Evolutionary conservation across 2,329 filamentous ascomycete genomes (phyloP).

Genomic region (Chaetomium strumarium): DNA sequence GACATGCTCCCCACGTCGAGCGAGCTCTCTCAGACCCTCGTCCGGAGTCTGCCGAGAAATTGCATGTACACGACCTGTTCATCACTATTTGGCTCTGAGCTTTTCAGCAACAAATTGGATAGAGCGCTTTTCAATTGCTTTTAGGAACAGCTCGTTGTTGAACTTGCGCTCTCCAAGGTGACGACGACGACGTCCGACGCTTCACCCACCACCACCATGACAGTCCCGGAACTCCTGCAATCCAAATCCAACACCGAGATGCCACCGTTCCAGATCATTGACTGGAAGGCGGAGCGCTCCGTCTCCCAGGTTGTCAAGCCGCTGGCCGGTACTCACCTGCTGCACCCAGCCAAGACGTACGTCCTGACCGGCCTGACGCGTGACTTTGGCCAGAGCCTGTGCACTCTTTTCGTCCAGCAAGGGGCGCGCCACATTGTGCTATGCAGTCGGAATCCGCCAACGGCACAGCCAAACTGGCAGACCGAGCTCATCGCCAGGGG

Average conservation of each 20-base stretch:
- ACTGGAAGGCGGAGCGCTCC: conserved; percentile 35
- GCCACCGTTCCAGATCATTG: conserved; percentile 30
- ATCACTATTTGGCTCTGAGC: conserved; percentile 13
- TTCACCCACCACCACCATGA: conserved; percentile 9
- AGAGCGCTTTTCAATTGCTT: conserved; percentile 9
- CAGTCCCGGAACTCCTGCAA: conserved; percentile 27
- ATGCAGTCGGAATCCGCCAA: conserved; percentile 35
- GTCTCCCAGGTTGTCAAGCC: conserved; percentile 25
- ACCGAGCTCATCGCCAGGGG: conserved; percentile 26
- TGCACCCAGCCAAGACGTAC: conserved; percentile 34
- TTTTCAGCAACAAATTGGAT: conserved; percentile 7
- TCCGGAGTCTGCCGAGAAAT: conserved; percentile 23
- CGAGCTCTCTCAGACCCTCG: conserved; percentile 27
- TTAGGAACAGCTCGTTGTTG: conserved; percentile 23
- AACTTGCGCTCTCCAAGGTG: conserved; percentile 16
- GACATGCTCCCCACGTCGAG: conserved; percentile 29
- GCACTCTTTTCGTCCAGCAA: conserved; percentile 32
- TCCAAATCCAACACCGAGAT: not conserved
- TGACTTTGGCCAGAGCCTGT: conserved; percentile 41
- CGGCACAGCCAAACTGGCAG: conserved; percentile 29
- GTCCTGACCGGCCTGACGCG: conserved; percentile 37
- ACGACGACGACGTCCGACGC: not conserved
- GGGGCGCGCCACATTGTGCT: conserved; percentile 37
- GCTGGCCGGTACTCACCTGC: conserved; percentile 20
- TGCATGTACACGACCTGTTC: conserved; percentile 26